Evolutionary conservation across 78 protist species (phyloP), one percentile per base, ranked within the genome.

Genomic region (Dictyostelium intermedium): DNA sequence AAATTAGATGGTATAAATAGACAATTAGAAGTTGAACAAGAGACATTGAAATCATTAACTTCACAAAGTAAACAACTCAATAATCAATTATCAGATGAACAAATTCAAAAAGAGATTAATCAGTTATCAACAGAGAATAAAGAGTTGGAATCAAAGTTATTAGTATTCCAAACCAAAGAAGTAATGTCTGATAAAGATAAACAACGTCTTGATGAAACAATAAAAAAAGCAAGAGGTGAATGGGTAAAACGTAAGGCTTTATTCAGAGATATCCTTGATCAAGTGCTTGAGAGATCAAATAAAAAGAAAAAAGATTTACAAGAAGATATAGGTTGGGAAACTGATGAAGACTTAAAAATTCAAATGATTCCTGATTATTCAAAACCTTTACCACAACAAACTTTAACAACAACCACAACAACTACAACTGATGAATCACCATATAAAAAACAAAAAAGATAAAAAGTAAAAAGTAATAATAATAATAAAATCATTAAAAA

Each of bases 301-400:
- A 89, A 89, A 25, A 89, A 89, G 47, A 89, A 50, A 80, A 69
- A 56, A 80, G 93, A 89, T 78, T 43, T 89, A 20, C 70, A 89
- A 80, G 86, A 89, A 32, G 76, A 63, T 8, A 69, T 78, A 8
- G 93, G 93, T 69, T 89, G 93, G 93, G 93, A 89, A 37, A 63
- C 85, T 66, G 93, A 89, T 80, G 87, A 80, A 45, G 93, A 89
- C 35, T 30, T 89, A 16, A 56, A 56, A 20, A 56, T 89, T 25
- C 30, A 23, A 79, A 34, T 89, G 32, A 80, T 89, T 18, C 61
- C 53, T 0, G 93, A 89, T 80, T 23, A 53, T 45, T 45, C 69
- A 32, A 76, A 76, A 76, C 82, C 77, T 27, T 32, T 32, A 30
- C 43, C 35, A 70, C 34, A 70, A 30, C 27, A n/a, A 25, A 63